A percentile compares a stretch with the other conserved stretches of the same genome.
Conservation (phyloP, 208 protist species). For the Leishmania tarentolae region DNA sequence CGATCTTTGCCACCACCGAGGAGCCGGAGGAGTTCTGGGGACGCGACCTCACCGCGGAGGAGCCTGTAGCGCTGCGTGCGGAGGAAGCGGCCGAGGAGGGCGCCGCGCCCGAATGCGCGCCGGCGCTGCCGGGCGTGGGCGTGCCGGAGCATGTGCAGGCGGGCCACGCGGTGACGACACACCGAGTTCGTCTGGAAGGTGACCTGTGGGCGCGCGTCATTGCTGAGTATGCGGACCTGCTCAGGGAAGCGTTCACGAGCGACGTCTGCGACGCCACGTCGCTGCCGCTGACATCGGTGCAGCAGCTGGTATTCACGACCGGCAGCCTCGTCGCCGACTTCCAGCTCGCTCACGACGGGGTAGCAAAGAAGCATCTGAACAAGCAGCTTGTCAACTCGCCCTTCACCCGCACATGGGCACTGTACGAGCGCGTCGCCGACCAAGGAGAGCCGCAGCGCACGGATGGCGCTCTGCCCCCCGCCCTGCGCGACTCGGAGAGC, state of each 20-base stretch:
- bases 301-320: conserved; percentile 15
- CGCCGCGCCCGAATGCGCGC: no score
- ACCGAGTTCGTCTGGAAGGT: conserved; percentile 45
- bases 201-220: conserved; percentile 44
- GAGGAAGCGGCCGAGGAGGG: no score
- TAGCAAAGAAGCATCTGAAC: conserved; percentile 24
- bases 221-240: conserved; percentile 20
- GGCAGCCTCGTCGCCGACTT: conserved; percentile 37
- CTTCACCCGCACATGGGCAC: conserved; percentile 19
- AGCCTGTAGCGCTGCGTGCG: no score
- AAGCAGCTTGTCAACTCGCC: conserved; percentile 16
- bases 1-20: no score
- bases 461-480: neutral
- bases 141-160: neutral
- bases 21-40: no score
- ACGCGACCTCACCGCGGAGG: no score
- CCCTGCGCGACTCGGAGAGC: neutral
- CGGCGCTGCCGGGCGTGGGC: neutral
- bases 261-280: conserved; percentile 39
- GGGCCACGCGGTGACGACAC: conserved; percentile 22
- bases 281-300: conserved; percentile 8
- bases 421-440: conserved; percentile 11
- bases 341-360: conserved; percentile 17
- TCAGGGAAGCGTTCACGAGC: conserved; percentile 41
- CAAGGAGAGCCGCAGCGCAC: neutral